Evolutionary conservation across 1,284 basidiomycete species (phyloP), one percentile per base, ranked within the genome.

Genomic region (Apiotrichum porosum): DNA sequence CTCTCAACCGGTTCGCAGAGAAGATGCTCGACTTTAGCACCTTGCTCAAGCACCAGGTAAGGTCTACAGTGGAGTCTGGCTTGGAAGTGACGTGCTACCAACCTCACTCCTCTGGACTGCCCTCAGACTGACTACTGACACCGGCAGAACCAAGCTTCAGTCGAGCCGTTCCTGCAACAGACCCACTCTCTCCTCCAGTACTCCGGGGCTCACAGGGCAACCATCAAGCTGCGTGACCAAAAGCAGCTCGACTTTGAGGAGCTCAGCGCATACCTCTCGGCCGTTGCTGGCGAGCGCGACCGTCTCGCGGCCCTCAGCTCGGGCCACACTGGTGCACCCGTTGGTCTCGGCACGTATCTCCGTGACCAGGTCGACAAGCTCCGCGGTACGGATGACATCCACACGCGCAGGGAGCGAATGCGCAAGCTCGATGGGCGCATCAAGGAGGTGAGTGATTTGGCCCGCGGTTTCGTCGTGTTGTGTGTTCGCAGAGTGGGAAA

Each of bases 161-260:
- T 84, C 3, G 89, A 93, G 62, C 88, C 90, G 1, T 86, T 97
- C 74, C 80, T 97, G 23, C 75, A 83, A 14, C 89, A 94, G 62
- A 78, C 94, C 6, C 90, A 95, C 62, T 91, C 92, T 1, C 78
- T 97, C 6, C 78, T 93, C 8, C 81, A 84, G 9, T 97, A 97
- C 69, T 86, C 91, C 0, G 82, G 87, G 58, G 84, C 90, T 22
- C 94, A 97, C 63, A 83, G 88, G 42, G 83, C 84, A 9, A 89
- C 97, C 6, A 80, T 99, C 52, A 94, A 90, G 71, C 79, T 97
- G 30, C 84, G 95, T 38, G 95, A 98, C 71, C 91, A 97, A 74
- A 98, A 97, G 72, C 95, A 99, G 71, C 82, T 97, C 45, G 94
- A 99, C 69, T 97, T 97, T 60, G 94, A 99, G 73, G 94, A 97